A percentile compares a stretch with the other conserved stretches of the same genome.
Conservation (phyloP, 2,329 filamentous ascomycete genomes). For the Bipolaris sorokiniana region DNA sequence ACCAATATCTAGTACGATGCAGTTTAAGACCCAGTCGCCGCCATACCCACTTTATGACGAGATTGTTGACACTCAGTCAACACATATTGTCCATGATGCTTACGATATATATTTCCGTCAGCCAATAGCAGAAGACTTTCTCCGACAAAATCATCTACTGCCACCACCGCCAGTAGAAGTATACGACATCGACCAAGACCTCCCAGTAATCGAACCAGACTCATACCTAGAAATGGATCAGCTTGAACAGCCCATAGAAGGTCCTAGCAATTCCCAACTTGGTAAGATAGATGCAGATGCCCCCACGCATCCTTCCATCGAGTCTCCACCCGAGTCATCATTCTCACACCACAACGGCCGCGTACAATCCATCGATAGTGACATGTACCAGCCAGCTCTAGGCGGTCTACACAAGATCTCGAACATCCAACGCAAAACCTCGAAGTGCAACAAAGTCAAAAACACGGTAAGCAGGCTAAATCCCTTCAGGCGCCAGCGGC, state of each 20-base stretch:
- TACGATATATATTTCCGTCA: constrained; percentile 1
- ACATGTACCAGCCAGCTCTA: constrained; percentile 15
- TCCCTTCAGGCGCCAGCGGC: not conserved
- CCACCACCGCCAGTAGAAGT: constrained; percentile 1
- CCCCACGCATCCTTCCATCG: not conserved
- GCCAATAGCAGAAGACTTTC: constrained; percentile 10
- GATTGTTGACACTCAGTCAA: not conserved
- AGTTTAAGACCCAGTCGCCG: not conserved
- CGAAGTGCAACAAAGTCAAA: constrained; percentile 8
- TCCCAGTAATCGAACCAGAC: constrained; percentile 11
- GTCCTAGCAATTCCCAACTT: not conserved
- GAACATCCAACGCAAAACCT: not conserved
- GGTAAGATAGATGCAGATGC: not conserved
- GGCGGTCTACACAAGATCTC: constrained; percentile 13
- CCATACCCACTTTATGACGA: constrained; percentile 8
- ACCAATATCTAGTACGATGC: not conserved
- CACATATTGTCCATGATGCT: not conserved
- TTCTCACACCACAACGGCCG: not conserved
- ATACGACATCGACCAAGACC: constrained; percentile 10
- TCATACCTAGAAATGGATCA: not conserved
- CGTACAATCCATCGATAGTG: constrained; percentile 6
- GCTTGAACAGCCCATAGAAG: not conserved
- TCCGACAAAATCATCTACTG: not conserved
- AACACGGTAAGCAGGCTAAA: constrained; percentile 6
- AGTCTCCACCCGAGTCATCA: not conserved